Evolutionary conservation across 2,329 filamentous ascomycete species (phyloP).

Genomic region (Hypoxylon sp.): DNA sequence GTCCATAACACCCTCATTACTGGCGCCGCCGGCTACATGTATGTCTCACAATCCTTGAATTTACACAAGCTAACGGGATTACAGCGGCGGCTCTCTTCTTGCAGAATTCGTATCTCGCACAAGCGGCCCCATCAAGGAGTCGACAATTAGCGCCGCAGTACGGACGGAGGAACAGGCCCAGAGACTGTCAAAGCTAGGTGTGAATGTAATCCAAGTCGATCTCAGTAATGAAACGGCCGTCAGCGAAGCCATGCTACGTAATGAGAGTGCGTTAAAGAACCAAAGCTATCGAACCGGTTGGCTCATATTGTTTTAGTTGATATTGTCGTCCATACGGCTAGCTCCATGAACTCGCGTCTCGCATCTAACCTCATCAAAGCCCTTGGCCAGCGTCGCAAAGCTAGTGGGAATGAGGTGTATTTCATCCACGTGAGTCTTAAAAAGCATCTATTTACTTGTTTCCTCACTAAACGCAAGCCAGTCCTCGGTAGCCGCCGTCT

Average conservation of each 20-base stretch:
- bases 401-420: constrained; percentile 50
- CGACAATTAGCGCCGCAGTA: constrained; percentile 54
- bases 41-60: background rate
- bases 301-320: constrained; percentile 51
- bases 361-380: constrained; percentile 54
- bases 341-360: constrained; percentile 50
- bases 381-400: constrained; percentile 52
- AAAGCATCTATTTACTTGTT: background rate
- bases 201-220: constrained; percentile 54
- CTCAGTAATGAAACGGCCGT: constrained; percentile 51
- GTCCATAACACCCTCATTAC: constrained; percentile 49
- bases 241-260: constrained; percentile 32
- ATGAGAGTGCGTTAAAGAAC: constrained; percentile 38
- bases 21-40: constrained; percentile 48
- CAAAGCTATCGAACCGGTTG: constrained; percentile 15
- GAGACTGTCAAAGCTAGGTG: constrained; percentile 52
- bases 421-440: constrained; percentile 55
- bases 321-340: constrained; percentile 57
- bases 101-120: constrained; percentile 52
- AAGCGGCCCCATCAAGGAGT: constrained; percentile 44
- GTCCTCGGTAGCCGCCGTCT: constrained; percentile 52
- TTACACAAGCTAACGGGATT: background rate
- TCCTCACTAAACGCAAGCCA: constrained; percentile 20
- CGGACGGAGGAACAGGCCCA: constrained; percentile 55
- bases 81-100: constrained; percentile 55